phyloP scores from a whole-genome alignment of 1,284 basidiomycete species.

The Agaricales sp. region DNA sequence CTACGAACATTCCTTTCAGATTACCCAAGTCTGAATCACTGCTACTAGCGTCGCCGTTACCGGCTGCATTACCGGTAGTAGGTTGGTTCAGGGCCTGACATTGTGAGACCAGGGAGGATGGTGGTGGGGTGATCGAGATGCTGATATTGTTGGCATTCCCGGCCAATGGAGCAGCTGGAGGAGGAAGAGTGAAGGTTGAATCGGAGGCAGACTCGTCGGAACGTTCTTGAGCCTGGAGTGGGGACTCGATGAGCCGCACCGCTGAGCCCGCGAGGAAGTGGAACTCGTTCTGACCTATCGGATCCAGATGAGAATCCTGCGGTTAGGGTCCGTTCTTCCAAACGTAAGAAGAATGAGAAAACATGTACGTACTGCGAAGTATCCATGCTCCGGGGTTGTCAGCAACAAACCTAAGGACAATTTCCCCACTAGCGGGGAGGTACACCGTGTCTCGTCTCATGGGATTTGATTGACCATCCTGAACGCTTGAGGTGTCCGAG shows the following conservation, averaged over 20 bases:
- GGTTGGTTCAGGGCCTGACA: conserved; percentile 55
- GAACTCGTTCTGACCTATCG: conserved; percentile 73
- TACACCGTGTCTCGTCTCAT: conserved; percentile 75
- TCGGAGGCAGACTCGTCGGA: conserved; percentile 22
- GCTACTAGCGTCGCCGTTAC: conserved; percentile 45
- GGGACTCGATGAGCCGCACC: conserved; percentile 70
- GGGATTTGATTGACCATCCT: conserved; percentile 78
- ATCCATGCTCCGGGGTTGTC: conserved; percentile 85
- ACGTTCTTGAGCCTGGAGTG: conserved; percentile 39
- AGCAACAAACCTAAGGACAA: conserved; percentile 58
- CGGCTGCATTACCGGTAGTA: conserved; percentile 72
- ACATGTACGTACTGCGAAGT: conserved; percentile 52
- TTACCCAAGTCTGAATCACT: conserved; percentile 36
- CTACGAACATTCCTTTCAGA: conserved; percentile 39
- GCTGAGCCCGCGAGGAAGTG: conserved; percentile 75
- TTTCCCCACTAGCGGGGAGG: conserved; percentile 49
- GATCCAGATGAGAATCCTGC: too few species aligned
- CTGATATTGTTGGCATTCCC: too few species aligned
- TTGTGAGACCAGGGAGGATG: conserved; percentile 53
- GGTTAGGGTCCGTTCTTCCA: too few species aligned
- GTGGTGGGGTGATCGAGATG: too few species aligned
- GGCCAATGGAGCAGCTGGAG: too few species aligned
- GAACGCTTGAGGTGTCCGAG: conserved; percentile 67
- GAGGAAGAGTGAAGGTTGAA: too few species aligned
- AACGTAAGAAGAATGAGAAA: not conserved